Conservation (phyloP, 177 flowering plant species). For the Vitis hybrid region DNA sequence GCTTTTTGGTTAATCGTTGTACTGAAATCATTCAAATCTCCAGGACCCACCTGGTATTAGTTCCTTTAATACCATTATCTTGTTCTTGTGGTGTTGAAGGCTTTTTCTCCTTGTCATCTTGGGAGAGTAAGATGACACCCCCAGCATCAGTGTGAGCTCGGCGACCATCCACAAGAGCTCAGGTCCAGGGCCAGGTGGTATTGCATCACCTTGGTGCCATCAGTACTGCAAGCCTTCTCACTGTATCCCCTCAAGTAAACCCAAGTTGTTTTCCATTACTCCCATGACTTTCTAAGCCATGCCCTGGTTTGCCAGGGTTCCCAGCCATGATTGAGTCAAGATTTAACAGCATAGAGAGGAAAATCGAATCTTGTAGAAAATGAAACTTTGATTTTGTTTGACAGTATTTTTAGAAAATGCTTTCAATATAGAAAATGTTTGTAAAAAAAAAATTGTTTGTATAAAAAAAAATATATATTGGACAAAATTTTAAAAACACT, state of each 20-base stretch:
- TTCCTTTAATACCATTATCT: too few species aligned
- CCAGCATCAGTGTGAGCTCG: conserved; percentile 96
- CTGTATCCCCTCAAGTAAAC: conserved; percentile 66
- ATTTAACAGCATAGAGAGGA: too few species aligned
- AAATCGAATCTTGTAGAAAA: too few species aligned
- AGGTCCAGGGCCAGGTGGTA: conserved; percentile 42
- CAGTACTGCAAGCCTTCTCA: conserved; percentile 56
- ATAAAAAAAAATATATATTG: too few species aligned
- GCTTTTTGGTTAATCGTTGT: too few species aligned
- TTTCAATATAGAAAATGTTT: too few species aligned
- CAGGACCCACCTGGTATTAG: too few species aligned
- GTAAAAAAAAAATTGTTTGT: too few species aligned
- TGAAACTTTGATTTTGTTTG: too few species aligned
- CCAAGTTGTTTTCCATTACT: conserved; percentile 84
- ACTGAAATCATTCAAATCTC: too few species aligned
- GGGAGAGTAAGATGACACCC: conserved; percentile 84
- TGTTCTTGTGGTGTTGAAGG: conserved; percentile 75
- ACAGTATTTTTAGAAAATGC: too few species aligned
- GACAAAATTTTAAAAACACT: too few species aligned
- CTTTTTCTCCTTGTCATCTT: conserved; percentile 76
- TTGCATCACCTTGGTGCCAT: conserved; percentile 81
- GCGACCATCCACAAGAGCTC: conserved; percentile 62
- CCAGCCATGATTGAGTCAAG: conserved; percentile 54
- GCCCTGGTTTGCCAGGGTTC: conserved; percentile 73
- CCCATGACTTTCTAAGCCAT: conserved; percentile 70